These are phyloP conservation scores for Colletotrichum eleusines DNA, from an alignment of 2,329 filamentous ascomycete genomes.

Conservation along the genomic window DNA sequence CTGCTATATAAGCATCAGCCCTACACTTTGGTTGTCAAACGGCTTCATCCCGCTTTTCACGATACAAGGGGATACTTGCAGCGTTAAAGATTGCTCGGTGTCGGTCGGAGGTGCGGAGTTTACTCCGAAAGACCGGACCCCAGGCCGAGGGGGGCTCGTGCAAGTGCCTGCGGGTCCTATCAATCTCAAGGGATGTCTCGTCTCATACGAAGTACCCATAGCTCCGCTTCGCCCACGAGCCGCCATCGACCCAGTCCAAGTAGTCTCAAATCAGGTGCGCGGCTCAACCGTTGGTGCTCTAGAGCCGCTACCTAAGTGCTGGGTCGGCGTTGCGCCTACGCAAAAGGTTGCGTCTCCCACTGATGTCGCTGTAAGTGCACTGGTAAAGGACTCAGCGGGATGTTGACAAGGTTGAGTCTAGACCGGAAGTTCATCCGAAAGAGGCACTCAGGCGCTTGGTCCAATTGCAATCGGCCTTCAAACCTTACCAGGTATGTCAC, in stretches of 20 bases:
- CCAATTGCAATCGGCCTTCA: slow-evolving; percentile 4
- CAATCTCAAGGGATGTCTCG: slow-evolving; percentile 22
- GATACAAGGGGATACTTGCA: slow-evolving; percentile 10
- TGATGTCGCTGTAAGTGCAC: not conserved
- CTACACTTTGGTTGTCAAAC: not conserved
- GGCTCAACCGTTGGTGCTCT: not conserved
- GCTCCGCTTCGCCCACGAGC: slow-evolving; percentile 14
- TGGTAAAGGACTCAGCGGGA: not conserved
- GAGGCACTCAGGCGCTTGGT: slow-evolving; percentile 5
- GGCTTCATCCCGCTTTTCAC: not conserved
- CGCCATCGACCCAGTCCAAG: slow-evolving; percentile 6
- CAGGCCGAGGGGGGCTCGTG: not conserved
- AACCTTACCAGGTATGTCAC: not conserved
- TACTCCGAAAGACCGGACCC: not conserved
- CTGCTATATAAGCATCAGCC: slow-evolving; percentile 1
- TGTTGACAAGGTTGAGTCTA: not conserved
- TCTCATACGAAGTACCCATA: not conserved
- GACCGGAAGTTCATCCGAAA: slow-evolving; percentile 2
- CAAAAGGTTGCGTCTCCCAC: not conserved
- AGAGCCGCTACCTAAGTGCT: not conserved
- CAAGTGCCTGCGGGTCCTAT: not conserved
- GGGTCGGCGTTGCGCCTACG: not conserved
- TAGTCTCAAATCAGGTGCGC: not conserved
- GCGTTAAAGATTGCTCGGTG: not conserved
- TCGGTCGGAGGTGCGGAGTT: slow-evolving; percentile 1